Evolutionary conservation across 2,329 filamentous ascomycete genomes (phyloP).

Genomic region (Dactylellina parvicollis): DNA sequence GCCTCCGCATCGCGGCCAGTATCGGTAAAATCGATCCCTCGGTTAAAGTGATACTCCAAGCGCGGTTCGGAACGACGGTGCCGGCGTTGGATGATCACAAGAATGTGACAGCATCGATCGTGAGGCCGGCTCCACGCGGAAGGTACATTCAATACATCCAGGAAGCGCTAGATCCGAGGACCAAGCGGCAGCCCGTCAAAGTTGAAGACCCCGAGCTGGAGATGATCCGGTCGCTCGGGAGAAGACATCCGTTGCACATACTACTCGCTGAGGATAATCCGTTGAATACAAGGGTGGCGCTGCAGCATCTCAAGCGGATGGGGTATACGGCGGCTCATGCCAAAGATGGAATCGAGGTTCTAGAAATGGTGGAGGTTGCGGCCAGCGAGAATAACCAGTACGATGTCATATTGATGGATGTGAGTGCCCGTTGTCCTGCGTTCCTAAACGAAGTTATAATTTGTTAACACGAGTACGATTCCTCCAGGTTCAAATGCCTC

Average conservation of each 20-base stretch:
- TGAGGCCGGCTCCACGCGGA: slow-evolving; percentile 57
- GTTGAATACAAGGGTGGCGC: slow-evolving; percentile 92
- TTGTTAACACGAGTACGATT: slow-evolving; percentile 77
- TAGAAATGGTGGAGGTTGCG: slow-evolving; percentile 67
- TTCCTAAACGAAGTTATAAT: neutral
- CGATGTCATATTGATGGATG: slow-evolving; percentile 64
- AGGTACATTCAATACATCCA: slow-evolving; percentile 57
- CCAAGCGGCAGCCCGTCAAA: slow-evolving; percentile 52
- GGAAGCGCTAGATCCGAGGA: slow-evolving; percentile 56
- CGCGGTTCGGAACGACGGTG: slow-evolving; percentile 57
- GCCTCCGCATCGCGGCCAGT: slow-evolving; percentile 55
- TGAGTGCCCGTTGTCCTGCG: slow-evolving; percentile 62
- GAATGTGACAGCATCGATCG: slow-evolving; percentile 57
- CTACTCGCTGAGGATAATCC: slow-evolving; percentile 95
- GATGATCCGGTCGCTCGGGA: slow-evolving; percentile 57
- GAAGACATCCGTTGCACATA: slow-evolving; percentile 77
- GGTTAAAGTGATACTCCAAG: slow-evolving; percentile 57
- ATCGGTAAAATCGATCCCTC: slow-evolving; percentile 56
- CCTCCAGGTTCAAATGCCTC: slow-evolving; percentile 98
- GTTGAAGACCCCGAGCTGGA: slow-evolving; percentile 56
- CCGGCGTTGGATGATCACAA: slow-evolving; percentile 55
- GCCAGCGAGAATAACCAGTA: slow-evolving; percentile 57
- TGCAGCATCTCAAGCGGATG: slow-evolving; percentile 97
- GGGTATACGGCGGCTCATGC: slow-evolving; percentile 92
- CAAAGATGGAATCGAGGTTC: slow-evolving; percentile 90